Evolutionary conservation across 257 asterid species (phyloP).

Genomic region (Verbascum thapsus): DNA sequence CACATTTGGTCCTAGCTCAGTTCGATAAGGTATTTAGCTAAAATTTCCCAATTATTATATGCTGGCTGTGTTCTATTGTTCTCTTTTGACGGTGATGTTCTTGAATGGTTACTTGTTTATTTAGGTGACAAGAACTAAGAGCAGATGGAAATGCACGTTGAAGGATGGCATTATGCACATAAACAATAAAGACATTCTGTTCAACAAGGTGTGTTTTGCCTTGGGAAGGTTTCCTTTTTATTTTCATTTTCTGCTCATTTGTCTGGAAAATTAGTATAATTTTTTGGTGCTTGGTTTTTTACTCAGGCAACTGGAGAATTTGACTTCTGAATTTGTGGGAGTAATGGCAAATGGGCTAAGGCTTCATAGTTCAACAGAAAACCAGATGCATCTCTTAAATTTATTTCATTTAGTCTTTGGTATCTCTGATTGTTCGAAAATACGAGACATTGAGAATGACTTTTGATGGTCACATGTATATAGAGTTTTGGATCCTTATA

Average conservation of each 20-base stretch:
- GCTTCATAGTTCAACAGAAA: slow-evolving; percentile 26
- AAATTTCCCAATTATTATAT: background rate
- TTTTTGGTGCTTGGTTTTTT: slow-evolving; percentile 20
- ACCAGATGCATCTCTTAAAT: slow-evolving; percentile 29
- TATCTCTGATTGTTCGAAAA: slow-evolving; percentile 29
- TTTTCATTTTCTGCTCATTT: slow-evolving; percentile 4
- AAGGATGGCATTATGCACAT: slow-evolving; percentile 98
- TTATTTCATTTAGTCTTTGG: slow-evolving; percentile 34
- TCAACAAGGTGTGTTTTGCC: slow-evolving; percentile 51
- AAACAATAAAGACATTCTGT: slow-evolving; percentile 85
- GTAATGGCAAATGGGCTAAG: slow-evolving; percentile 23
- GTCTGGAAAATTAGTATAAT: slow-evolving; percentile 4
- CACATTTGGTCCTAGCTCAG: slow-evolving; percentile 91
- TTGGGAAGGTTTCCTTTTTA: background rate
- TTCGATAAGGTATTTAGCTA: slow-evolving; percentile 71
- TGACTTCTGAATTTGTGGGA: slow-evolving; percentile 61
- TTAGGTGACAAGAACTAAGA: slow-evolving; percentile 94
- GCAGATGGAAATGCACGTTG: slow-evolving; percentile 96
- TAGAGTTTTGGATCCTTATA: slow-evolving; percentile 42
- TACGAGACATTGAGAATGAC: slow-evolving; percentile 35
- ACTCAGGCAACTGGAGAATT: slow-evolving; percentile 86
- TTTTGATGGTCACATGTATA: slow-evolving; percentile 46
- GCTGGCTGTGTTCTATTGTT: no score
- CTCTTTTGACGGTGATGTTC: background rate
- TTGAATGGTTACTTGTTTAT: slow-evolving; percentile 13